These are phyloP conservation scores for Prunus yedoensis DNA, from an alignment of 331 rosid genomes.

Conservation along the genomic window DNA sequence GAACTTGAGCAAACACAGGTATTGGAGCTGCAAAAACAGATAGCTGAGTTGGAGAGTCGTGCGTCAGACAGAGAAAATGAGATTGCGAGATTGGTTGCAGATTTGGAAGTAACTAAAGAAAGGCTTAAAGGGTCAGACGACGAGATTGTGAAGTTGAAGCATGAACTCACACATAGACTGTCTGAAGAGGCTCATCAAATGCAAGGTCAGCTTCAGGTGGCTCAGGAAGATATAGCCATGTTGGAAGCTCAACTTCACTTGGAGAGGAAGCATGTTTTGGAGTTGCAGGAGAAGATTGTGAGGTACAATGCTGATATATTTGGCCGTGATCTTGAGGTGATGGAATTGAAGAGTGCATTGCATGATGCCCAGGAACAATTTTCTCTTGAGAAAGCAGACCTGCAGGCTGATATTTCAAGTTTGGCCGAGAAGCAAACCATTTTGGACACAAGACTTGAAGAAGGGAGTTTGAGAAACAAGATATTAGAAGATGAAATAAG, in stretches of 20 bases:
- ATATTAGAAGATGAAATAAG: constrained; percentile 28
- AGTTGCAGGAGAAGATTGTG: constrained; percentile 39
- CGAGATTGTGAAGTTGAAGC: constrained; percentile 41
- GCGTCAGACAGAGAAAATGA: constrained; percentile 41
- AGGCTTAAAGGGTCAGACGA: constrained; percentile 42
- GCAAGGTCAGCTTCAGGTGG: constrained; percentile 40
- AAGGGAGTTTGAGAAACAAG: constrained; percentile 33
- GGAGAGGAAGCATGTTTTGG: constrained; percentile 32
- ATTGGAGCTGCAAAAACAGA: constrained; percentile 44
- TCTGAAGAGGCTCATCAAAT: constrained; percentile 30
- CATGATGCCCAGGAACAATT: constrained; percentile 30
- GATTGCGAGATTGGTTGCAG: constrained; percentile 42
- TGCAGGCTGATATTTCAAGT: constrained; percentile 32
- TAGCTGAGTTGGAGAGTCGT: constrained; percentile 37
- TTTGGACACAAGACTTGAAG: constrained; percentile 33
- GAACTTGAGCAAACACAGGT: constrained; percentile 39
- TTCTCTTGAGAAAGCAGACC: constrained; percentile 40
- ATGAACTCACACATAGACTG: constrained; percentile 35
- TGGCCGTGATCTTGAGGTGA: constrained; percentile 36
- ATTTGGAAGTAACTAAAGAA: constrained; percentile 38
- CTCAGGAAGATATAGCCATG: constrained; percentile 26
- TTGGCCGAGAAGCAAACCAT: constrained; percentile 33
- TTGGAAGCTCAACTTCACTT: constrained; percentile 42
- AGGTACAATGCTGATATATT: constrained; percentile 32
- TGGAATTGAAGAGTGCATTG: constrained; percentile 43